Evolutionary conservation across 306 rosid species (phyloP).

Genomic region (Prunus campanulata): DNA sequence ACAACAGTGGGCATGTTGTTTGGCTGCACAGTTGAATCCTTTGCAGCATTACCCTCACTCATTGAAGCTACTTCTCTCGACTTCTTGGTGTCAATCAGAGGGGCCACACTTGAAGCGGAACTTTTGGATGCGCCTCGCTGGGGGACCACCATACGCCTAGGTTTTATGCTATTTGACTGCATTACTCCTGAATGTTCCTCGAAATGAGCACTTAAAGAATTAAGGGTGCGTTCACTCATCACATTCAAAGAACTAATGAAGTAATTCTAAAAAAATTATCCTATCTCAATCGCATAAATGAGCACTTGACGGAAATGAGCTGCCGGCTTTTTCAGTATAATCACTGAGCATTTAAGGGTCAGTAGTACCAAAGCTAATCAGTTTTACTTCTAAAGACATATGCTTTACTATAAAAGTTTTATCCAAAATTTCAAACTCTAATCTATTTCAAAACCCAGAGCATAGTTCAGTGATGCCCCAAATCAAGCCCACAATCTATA

Average conservation of each 20-base stretch:
- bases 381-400: not conserved
- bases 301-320: not conserved
- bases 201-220: slow-evolving; percentile 6
- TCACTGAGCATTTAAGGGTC: not conserved
- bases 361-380: not conserved
- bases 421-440: not conserved
- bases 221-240: not conserved
- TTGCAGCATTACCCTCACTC: slow-evolving; percentile 29
- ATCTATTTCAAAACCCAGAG: not conserved
- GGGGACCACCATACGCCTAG: slow-evolving; percentile 58
- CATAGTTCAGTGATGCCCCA: slow-evolving; percentile 1
- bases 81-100: slow-evolving; percentile 16
- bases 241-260: not conserved
- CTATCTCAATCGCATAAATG: not conserved
- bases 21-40: slow-evolving; percentile 35
- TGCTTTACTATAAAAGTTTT: not conserved
- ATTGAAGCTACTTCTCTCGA: slow-evolving; percentile 27
- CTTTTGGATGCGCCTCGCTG: slow-evolving; percentile 34
- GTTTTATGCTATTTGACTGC: slow-evolving; percentile 56
- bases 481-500: not conserved
- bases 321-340: not conserved
- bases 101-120: slow-evolving; percentile 23
- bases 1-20: slow-evolving; percentile 22
- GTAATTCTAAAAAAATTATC: not conserved
- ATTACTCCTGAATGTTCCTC: slow-evolving; percentile 37